A percentile compares a stretch with the other conserved stretches of the same genome.
Conservation (phyloP, 768 basidiomycete genomes). For the Fibroporia radiculosa region DNA sequence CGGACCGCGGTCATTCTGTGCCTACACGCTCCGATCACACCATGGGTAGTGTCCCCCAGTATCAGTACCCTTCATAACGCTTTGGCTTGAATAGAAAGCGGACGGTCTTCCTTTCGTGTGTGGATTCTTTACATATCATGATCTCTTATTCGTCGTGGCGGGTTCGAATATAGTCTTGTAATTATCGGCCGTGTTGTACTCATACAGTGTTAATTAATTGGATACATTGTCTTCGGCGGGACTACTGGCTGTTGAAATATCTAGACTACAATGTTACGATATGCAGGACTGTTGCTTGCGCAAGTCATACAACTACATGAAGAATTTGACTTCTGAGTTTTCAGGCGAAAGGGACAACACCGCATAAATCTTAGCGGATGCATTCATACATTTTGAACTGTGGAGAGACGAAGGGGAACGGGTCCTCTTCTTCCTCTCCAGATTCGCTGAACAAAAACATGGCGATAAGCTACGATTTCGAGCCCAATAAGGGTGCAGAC, state of each 20-base stretch:
- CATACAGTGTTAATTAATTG: background rate
- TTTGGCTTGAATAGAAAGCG: background rate
- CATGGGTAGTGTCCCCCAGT: background rate
- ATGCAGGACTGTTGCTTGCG: no score
- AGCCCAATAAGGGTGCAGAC: conserved; percentile 15
- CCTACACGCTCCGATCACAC: background rate
- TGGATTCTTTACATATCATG: background rate
- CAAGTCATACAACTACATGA: no score
- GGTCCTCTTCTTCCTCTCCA: conserved; percentile 46
- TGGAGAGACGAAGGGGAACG: conserved; percentile 59
- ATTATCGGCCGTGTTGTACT: background rate
- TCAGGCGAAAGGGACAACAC: background rate
- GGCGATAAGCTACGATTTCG: background rate
- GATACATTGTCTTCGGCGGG: background rate
- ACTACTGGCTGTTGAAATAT: no score
- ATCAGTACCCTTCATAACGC: background rate
- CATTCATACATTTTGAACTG: conserved; percentile 73
- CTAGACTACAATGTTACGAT: no score
- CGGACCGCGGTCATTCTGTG: background rate
- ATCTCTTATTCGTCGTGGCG: background rate
- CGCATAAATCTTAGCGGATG: conserved; percentile 44
- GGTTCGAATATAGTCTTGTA: background rate
- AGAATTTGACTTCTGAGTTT: no score
- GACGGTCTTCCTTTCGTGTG: background rate
- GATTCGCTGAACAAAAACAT: conserved; percentile 12